Conservation (phyloP, 2,329 filamentous ascomycete genomes). For the Oidium heveae region DNA sequence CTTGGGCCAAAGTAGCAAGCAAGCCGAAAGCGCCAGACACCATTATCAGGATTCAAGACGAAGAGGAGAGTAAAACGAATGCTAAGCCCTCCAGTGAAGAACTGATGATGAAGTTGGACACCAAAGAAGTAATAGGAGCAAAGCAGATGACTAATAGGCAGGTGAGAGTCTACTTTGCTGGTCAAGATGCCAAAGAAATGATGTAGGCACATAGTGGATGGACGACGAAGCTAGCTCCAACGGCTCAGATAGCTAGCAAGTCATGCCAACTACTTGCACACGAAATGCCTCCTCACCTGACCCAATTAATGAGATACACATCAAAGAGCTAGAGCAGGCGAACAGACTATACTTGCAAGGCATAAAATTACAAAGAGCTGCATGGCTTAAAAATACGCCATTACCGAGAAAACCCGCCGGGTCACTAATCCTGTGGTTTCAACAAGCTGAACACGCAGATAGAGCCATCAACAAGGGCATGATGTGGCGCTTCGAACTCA, state of each 20-base stretch:
- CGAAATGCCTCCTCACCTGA: too few species aligned
- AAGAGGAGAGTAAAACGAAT: background rate
- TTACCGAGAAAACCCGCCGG: background rate
- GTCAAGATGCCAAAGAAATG: background rate
- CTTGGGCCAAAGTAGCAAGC: too few species aligned
- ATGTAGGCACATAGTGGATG: background rate
- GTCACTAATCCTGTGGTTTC: too few species aligned
- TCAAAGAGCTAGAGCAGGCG: too few species aligned
- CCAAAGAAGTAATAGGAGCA: background rate
- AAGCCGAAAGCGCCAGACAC: background rate
- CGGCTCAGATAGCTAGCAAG: too few species aligned
- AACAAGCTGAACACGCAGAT: too few species aligned
- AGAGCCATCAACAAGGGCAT: too few species aligned
- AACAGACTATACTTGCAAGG: too few species aligned
- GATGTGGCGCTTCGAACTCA: too few species aligned
- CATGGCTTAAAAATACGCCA: background rate
- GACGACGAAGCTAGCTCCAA: too few species aligned
- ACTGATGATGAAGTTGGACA: background rate
- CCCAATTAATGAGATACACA: too few species aligned
- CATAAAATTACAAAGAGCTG: background rate
- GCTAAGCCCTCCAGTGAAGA: background rate
- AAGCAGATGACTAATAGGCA: background rate
- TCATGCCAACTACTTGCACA: too few species aligned
- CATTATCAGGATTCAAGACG: background rate
- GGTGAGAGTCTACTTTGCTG: background rate